Conservation (phyloP, 306 rosid genomes). For the Acacia crassicarpa region DNA sequence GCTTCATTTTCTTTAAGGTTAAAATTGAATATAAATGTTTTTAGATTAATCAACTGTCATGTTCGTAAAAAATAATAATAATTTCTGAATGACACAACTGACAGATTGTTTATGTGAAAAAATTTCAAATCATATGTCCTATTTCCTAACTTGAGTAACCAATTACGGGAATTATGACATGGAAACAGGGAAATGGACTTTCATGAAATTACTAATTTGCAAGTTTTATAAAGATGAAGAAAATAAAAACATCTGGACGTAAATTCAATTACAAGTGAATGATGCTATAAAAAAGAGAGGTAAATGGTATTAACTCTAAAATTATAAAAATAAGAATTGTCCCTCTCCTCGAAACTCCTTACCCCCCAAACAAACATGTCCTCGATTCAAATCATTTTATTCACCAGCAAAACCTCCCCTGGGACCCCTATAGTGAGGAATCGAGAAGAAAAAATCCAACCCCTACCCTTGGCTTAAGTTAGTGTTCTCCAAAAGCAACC, state of each 20-base stretch:
- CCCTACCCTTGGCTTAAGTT: neutral
- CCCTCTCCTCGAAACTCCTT: neutral
- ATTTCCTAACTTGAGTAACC: too few species aligned
- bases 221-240: neutral
- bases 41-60: neutral
- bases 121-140: too few species aligned
- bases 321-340: neutral
- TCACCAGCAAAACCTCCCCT: neutral
- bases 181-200: neutral
- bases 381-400: too few species aligned
- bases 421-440: neutral
- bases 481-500: neutral
- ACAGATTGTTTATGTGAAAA: too few species aligned
- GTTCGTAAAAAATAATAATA: neutral
- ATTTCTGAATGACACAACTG: too few species aligned
- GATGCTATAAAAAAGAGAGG: too few species aligned
- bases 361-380: neutral
- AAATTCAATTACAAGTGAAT: neutral
- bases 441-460: neutral
- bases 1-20: neutral
- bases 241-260: neutral
- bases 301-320: neutral
- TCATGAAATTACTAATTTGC: neutral
- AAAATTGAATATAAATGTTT: neutral
- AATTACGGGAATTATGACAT: too few species aligned